phyloP scores from a whole-genome alignment of 2,329 filamentous ascomycete species.

The Endocalyx cinctus region DNA sequence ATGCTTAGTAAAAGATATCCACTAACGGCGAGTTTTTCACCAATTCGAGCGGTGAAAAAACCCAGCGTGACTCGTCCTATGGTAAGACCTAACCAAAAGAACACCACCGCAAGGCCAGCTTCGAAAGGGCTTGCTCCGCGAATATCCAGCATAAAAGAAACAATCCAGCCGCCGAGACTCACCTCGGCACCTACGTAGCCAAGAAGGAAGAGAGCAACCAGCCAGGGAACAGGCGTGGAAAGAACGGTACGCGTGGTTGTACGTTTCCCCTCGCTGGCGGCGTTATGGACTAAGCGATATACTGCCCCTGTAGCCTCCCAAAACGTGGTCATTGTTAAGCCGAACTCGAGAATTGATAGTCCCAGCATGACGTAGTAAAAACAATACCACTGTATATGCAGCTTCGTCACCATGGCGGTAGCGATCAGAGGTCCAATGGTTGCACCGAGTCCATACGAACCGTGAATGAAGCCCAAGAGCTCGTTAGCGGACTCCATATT shows the following conservation, averaged over 20 bases:
- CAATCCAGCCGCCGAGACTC: constrained; percentile 71
- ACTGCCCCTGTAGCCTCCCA: constrained; percentile 56
- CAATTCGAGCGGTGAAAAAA: constrained; percentile 69
- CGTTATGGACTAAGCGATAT: constrained; percentile 42
- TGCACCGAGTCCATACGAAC: constrained; percentile 67
- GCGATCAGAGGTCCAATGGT: constrained; percentile 66
- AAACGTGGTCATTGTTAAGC: constrained; percentile 51
- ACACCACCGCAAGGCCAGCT: constrained; percentile 70
- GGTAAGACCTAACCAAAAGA: constrained; percentile 82
- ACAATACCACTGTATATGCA: constrained; percentile 59
- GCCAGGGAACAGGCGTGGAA: constrained; percentile 59
- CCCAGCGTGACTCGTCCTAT: constrained; percentile 68
- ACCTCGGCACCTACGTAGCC: constrained; percentile 78
- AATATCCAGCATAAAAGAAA: constrained; percentile 80
- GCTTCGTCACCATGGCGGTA: constrained; percentile 66
- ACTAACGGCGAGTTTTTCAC: constrained; percentile 63
- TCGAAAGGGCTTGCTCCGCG: constrained; percentile 65
- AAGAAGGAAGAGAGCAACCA: constrained; percentile 69
- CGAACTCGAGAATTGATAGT: constrained; percentile 51
- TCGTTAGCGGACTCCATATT: constrained; percentile 71
- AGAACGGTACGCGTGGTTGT: constrained; percentile 44
- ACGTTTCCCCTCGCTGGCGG: constrained; percentile 30
- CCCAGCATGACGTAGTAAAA: constrained; percentile 75
- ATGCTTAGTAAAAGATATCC: constrained; percentile 62
- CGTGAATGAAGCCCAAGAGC: constrained; percentile 68